A percentile compares a stretch with the other conserved stretches of the same genome.
Evolutionary conservation across 139 green algal genomes (phyloP).

Genomic region (Chlorella sp.): DNA sequence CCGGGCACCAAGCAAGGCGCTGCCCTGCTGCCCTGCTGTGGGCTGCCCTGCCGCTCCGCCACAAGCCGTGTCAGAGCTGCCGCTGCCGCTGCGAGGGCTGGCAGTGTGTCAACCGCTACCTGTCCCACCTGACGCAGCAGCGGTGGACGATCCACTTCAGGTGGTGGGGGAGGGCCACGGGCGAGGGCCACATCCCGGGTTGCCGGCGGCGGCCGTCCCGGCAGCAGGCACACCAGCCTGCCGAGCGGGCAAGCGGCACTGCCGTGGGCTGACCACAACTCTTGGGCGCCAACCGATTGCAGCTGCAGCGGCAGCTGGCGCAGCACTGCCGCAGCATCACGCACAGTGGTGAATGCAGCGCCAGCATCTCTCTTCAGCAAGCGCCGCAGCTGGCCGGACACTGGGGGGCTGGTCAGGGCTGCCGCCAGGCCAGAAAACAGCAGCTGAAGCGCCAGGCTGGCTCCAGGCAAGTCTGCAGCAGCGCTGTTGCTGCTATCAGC

Average conservation of each 20-base stretch:
- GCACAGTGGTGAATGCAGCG: not conserved
- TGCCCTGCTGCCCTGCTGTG: not conserved
- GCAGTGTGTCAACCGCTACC: not conserved
- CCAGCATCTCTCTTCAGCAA: not conserved
- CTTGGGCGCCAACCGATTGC: no score
- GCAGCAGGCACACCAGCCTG: not conserved
- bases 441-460: not conserved
- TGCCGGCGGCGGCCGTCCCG: no score
- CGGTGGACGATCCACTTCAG: not conserved
- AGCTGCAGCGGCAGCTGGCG: not conserved
- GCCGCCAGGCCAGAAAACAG: not conserved
- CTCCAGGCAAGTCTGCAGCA: not conserved
- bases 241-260: not conserved
- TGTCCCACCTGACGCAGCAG: not conserved
- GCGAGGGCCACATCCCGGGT: no score
- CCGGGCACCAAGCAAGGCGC: no score
- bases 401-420: not conserved
- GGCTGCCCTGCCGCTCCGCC: not conserved
- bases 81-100: not conserved
- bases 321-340: not conserved
- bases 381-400: not conserved
- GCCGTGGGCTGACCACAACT: not conserved
- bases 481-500: no score
- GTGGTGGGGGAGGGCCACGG: no score
- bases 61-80: no score